Evolutionary conservation across 129 eudicot species (phyloP).

Genomic region (Calendula officinalis): DNA sequence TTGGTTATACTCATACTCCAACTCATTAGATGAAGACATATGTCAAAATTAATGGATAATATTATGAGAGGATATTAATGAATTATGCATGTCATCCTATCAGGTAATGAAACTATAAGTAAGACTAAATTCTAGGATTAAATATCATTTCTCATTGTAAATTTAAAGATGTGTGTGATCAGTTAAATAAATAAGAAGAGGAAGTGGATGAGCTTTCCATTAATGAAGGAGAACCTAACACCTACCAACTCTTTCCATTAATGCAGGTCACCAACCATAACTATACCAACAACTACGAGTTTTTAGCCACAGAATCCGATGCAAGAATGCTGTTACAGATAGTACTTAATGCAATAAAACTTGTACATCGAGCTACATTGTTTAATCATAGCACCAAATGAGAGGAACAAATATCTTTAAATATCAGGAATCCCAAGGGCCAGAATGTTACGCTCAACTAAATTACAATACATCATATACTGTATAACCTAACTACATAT

Average conservation of each 20-base stretch:
- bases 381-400: neutral
- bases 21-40: too few relatives aligned
- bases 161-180: too few relatives aligned
- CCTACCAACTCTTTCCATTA: slow-evolving; percentile 12
- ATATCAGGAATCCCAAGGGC: neutral
- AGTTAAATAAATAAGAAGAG: neutral
- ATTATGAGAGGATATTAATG: too few relatives aligned
- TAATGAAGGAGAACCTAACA: slow-evolving; percentile 11
- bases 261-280: slow-evolving; percentile 11
- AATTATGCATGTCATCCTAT: too few relatives aligned
- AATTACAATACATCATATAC: slow-evolving; percentile 21
- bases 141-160: too few relatives aligned
- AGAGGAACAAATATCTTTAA: slow-evolving; percentile 4
- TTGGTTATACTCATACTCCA: too few relatives aligned
- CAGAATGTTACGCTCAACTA: slow-evolving; percentile 16
- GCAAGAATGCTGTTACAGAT: neutral
- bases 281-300: neutral
- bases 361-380: neutral
- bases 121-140: too few relatives aligned
- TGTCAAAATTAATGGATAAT: too few relatives aligned
- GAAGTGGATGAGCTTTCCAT: slow-evolving; percentile 7
- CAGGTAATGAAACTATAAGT: too few relatives aligned
- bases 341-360: neutral
- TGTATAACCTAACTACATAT: slow-evolving; percentile 42
- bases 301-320: neutral